Base-by-base conservation (phyloP, 306 rosid species). In the Vigna reflexopilosa region DNA sequence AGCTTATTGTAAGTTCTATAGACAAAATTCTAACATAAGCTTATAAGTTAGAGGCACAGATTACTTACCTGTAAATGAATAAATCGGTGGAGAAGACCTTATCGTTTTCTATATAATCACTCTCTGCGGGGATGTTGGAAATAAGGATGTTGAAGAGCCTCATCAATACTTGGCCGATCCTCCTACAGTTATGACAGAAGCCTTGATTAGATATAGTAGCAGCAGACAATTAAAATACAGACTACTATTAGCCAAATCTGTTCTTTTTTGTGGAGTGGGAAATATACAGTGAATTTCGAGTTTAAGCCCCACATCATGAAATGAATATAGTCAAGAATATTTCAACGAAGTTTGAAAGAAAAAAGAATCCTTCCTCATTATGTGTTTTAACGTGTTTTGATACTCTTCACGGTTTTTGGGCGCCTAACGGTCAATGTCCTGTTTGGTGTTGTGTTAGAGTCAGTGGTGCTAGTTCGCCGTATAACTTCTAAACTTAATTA, bases 111-210 rank as follows among this genome's bases (percentile, higher is more conserved):
- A 30, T 20, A 54, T 70, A 71, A 47, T 88, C 87, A 89, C 73
- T 74, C 83, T 70, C 79, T 58, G 1, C 92, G 88, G 75, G 88
- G 75, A 82, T 84, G 85, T 69, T 87, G 88, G 86, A 94, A 94
- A 86, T 90, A 94, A 57, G 97, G 92, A 84, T 92, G 98, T 82
- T 40, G 90, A 76, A 92, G 77, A 48, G 97, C 98, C 55, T 92
- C 97, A 5, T 94, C 90, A 15, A 94, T 89, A 54, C 90, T 85
- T 50, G 76, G 81, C 65, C 98, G 92, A 70, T 92, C 97, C 86
- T 92, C 98, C 98, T 95, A 74, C 74, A 83, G 67, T 58, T 76
- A 81, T 47, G 44, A 82, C 68, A 74, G 2, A 36, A 77, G 55
- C 67, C 56, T 73, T 52, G 44, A 36, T 76, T 19, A 70, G 55